phyloP scores from a whole-genome alignment of 768 basidiomycete genomes.

The Podaxis pistillaris region DNA sequence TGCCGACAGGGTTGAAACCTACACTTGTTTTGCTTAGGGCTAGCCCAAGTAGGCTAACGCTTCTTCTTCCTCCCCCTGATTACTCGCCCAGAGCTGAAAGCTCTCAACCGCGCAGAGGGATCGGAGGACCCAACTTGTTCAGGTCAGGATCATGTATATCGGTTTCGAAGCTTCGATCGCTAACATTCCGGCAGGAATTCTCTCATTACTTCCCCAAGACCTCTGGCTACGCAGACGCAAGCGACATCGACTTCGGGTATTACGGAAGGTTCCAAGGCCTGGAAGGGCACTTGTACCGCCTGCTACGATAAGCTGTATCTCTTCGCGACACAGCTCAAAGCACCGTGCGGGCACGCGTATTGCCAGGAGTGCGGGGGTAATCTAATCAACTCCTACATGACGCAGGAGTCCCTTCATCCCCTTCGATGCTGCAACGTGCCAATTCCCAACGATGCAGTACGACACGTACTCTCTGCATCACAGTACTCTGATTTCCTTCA shows the following conservation, averaged over 20 bases:
- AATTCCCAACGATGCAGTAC: conserved; percentile 2
- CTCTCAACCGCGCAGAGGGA: neutral
- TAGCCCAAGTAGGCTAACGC: neutral
- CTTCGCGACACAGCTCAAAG: neutral
- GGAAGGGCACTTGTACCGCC: neutral
- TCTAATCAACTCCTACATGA: conserved; percentile 11
- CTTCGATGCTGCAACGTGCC: conserved; percentile 17
- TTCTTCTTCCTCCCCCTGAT: neutral
- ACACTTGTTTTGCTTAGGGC: neutral
- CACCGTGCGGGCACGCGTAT: conserved; percentile 16
- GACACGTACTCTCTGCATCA: conserved; percentile 1
- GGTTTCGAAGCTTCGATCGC: neutral
- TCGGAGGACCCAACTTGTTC: neutral
- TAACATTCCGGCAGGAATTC: neutral
- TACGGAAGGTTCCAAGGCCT: neutral
- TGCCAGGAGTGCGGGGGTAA: conserved; percentile 12
- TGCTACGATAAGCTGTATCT: neutral
- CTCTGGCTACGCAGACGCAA: neutral
- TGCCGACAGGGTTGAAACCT: neutral
- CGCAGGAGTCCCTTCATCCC: conserved; percentile 14
- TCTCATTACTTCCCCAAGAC: neutral
- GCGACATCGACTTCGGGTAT: neutral
- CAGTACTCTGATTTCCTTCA: neutral
- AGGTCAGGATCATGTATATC: neutral
- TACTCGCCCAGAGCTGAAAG: neutral